Conservation (phyloP, 257 asterid genomes). For the Gynochthodes officinalis region DNA sequence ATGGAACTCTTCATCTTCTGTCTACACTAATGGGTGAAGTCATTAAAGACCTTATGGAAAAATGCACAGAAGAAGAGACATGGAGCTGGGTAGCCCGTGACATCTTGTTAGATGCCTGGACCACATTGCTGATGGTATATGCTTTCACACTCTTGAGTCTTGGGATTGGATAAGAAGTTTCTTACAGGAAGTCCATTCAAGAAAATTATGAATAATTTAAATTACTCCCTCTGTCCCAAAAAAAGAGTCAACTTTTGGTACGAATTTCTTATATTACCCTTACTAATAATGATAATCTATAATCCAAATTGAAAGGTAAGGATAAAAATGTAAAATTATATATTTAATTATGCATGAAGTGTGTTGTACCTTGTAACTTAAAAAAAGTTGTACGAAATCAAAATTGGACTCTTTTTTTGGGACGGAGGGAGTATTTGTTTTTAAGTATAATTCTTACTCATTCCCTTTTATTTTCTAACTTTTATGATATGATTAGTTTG, state of each 20-base stretch:
- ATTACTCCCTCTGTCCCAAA: too few species aligned
- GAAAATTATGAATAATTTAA: not conserved
- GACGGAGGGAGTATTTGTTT: too few species aligned
- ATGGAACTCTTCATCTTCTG: conserved; percentile 71
- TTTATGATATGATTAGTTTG: not conserved
- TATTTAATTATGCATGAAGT: too few species aligned
- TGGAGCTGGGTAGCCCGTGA: conserved; percentile 99
- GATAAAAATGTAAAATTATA: too few species aligned
- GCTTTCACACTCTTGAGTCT: not conserved
- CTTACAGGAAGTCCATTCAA: not conserved
- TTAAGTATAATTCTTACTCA: not conserved
- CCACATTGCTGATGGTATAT: conserved; percentile 72
- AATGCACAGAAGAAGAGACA: conserved; percentile 71
- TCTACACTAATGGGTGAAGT: conserved; percentile 81
- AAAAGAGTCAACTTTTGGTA: too few species aligned
- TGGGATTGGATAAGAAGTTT: not conserved
- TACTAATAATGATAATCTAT: too few species aligned
- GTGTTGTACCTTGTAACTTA: too few species aligned
- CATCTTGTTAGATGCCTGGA: conserved; percentile 90
- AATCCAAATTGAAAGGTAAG: too few species aligned
- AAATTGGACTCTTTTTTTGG: too few species aligned
- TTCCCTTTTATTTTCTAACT: not conserved
- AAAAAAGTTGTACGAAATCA: too few species aligned
- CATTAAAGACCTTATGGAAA: conserved; percentile 62
- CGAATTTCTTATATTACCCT: too few species aligned